These are phyloP conservation scores for Chlamydomonas incerta DNA, from an alignment of 139 green algal genomes.

Conservation along the genomic window DNA sequence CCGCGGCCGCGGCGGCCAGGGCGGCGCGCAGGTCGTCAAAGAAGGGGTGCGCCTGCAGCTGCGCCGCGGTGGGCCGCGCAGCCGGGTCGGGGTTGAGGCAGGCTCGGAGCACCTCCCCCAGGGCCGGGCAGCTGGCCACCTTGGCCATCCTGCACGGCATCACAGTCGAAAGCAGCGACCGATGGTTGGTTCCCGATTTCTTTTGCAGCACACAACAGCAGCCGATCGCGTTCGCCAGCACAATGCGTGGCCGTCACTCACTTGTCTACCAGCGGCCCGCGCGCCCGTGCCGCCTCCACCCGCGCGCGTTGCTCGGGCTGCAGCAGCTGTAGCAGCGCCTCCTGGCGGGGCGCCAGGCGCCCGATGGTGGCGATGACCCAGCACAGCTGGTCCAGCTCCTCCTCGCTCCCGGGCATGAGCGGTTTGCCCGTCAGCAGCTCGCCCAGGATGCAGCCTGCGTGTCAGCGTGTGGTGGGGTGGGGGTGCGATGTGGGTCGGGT, in stretches of 20 bases:
- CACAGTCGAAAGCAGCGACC: too few species aligned
- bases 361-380: background rate
- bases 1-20: background rate
- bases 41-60: slow-evolving; percentile 14
- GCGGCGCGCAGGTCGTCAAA: slow-evolving; percentile 24
- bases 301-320: background rate
- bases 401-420: slow-evolving; percentile 24
- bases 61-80: background rate
- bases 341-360: background rate
- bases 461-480: background rate
- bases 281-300: slow-evolving; percentile 8
- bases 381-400: slow-evolving; percentile 32
- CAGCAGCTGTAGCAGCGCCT: slow-evolving; percentile 22
- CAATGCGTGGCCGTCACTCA: background rate
- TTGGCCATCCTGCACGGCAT: slow-evolving; percentile 36
- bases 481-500: too few species aligned
- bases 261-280: slow-evolving; percentile 23
- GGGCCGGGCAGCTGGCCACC: background rate
- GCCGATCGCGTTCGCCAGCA: too few species aligned
- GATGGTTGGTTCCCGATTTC: too few species aligned
- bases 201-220: too few species aligned
- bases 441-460: slow-evolving; percentile 23
- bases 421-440: slow-evolving; percentile 29
- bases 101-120: background rate
- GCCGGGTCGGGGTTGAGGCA: slow-evolving; percentile 24